Evolutionary conservation across 1,139 yeast genomes (phyloP).

Genomic region (Suhomyces coccinellae): DNA sequence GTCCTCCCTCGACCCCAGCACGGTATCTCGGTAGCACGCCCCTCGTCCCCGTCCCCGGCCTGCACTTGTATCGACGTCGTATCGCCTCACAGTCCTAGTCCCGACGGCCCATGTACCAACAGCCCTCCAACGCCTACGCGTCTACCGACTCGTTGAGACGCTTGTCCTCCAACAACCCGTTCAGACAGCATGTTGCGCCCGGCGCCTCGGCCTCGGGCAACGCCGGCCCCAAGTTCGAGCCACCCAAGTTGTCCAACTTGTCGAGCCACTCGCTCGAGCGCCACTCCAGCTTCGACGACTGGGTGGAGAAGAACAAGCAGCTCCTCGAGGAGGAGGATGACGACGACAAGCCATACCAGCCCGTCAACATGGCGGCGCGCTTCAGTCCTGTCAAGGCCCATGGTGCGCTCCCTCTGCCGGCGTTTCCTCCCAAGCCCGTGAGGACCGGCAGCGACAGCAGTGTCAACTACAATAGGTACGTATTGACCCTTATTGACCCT

Average conservation of each 20-base stretch:
- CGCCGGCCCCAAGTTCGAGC: constrained; percentile 8
- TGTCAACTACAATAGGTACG: constrained; percentile 41
- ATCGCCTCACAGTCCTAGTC: background rate
- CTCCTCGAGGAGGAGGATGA: constrained; percentile 46
- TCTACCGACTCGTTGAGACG: constrained; percentile 47
- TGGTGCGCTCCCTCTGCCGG: constrained; percentile 17
- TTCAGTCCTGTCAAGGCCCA: background rate
- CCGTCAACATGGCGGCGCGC: constrained; percentile 11
- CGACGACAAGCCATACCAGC: constrained; percentile 29
- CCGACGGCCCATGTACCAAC: constrained; percentile 37
- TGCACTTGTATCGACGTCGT: background rate
- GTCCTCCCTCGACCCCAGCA: background rate
- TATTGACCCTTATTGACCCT: constrained; percentile 15
- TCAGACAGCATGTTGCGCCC: constrained; percentile 32
- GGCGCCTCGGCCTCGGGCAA: background rate
- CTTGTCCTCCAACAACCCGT: constrained; percentile 61
- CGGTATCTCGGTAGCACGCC: background rate
- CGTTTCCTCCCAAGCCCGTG: constrained; percentile 30
- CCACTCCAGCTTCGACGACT: constrained; percentile 41
- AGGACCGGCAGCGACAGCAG: constrained; percentile 44
- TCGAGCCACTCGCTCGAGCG: constrained; percentile 14
- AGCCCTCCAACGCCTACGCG: constrained; percentile 36
- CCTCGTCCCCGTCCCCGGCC: background rate
- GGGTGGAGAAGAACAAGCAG: constrained; percentile 52
- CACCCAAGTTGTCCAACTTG: constrained; percentile 13